Percentiles rank a stretch among this genome's conserved stretches.
Conservation (phyloP, 345 rosid genomes). For the Populus deltoides region DNA sequence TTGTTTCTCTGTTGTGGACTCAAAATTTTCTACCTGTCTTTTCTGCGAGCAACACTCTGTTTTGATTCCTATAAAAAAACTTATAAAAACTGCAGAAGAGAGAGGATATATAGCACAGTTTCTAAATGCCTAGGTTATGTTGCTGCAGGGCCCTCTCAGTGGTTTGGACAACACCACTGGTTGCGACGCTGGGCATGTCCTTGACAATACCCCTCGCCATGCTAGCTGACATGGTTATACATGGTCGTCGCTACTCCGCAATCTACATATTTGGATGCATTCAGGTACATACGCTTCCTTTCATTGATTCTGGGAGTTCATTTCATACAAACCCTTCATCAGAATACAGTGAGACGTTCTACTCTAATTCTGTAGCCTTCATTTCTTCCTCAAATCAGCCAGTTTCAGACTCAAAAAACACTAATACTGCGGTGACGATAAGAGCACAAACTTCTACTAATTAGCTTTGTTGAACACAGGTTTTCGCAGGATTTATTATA, state of each 20-base stretch:
- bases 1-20: not conserved
- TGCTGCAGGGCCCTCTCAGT: conserved; percentile 72
- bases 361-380: not conserved
- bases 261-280: conserved; percentile 67
- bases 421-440: not conserved
- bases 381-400: not conserved
- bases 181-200: conserved; percentile 76
- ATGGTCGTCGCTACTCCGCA: conserved; percentile 64
- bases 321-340: not conserved
- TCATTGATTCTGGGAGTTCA: not conserved
- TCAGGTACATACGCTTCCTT: conserved; percentile 45
- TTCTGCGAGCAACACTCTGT: not conserved
- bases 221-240: conserved; percentile 79
- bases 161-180: conserved; percentile 86
- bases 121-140: not conserved
- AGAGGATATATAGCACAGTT: not conserved
- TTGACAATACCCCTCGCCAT: conserved; percentile 83
- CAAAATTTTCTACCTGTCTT: not conserved
- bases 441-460: not conserved
- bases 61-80: not conserved
- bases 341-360: not conserved
- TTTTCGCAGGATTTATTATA: conserved; percentile 56
- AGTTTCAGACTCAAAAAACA: not conserved
- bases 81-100: not conserved
- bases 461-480: conserved; percentile 33